These are phyloP conservation scores for Aspergillus diversus DNA, from an alignment of 495 filamentous ascomycete genomes.

Conservation along the genomic window DNA sequence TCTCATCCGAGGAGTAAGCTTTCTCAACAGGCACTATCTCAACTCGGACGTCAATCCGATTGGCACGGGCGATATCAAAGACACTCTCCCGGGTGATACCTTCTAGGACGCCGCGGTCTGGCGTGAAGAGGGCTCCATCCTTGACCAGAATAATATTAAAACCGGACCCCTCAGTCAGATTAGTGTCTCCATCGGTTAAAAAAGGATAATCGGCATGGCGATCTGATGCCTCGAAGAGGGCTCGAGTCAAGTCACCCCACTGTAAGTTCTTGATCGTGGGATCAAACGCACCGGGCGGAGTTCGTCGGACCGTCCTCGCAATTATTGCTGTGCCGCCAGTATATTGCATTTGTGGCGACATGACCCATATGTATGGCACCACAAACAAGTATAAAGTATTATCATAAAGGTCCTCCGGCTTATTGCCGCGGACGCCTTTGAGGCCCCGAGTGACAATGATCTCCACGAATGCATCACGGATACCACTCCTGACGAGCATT, in stretches of 20 bases:
- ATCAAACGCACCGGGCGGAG: slow-evolving; percentile 39
- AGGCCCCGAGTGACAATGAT: slow-evolving; percentile 46
- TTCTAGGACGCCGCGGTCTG: slow-evolving; percentile 38
- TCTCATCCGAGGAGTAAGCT: slow-evolving; percentile 37
- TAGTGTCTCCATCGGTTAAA: slow-evolving; percentile 40
- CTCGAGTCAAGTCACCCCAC: slow-evolving; percentile 44
- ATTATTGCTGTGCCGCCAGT: slow-evolving; percentile 41
- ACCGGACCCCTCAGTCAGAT: slow-evolving; percentile 38
- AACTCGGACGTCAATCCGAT: slow-evolving; percentile 28
- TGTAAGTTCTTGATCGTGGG: slow-evolving; percentile 49
- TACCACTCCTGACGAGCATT: slow-evolving; percentile 42
- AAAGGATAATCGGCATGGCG: slow-evolving; percentile 37
- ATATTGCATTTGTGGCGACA: slow-evolving; percentile 40
- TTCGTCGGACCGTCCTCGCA: slow-evolving; percentile 41
- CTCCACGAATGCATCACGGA: slow-evolving; percentile 44
- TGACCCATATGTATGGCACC: slow-evolving; percentile 42
- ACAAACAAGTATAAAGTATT: slow-evolving; percentile 44
- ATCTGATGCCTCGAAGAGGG: slow-evolving; percentile 34
- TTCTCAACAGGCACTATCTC: slow-evolving; percentile 35
- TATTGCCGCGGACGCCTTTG: slow-evolving; percentile 33
- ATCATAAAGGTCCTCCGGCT: slow-evolving; percentile 29
- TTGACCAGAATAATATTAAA: slow-evolving; percentile 40
- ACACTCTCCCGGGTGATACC: slow-evolving; percentile 40
- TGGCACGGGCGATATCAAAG: slow-evolving; percentile 30
- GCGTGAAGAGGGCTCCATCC: slow-evolving; percentile 34